Percentiles rank a stretch among this genome's conserved stretches.
These are phyloP conservation scores for Bauhinia variegata DNA, from an alignment of 306 rosid genomes.

Conservation along the genomic window DNA sequence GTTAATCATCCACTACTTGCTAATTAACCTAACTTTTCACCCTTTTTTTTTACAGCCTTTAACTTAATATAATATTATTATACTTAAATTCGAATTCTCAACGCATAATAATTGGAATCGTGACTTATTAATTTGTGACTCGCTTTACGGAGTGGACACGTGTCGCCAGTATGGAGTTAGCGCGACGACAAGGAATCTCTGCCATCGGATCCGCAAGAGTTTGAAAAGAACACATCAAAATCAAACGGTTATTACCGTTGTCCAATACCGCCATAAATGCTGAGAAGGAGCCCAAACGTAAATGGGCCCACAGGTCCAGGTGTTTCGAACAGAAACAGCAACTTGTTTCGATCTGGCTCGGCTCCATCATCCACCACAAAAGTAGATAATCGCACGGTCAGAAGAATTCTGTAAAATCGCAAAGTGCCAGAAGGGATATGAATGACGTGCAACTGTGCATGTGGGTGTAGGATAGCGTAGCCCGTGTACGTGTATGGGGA, in stretches of 20 bases:
- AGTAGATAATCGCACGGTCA: slow-evolving; percentile 31
- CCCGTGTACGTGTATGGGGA: slow-evolving; percentile 24
- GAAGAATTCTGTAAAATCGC: slow-evolving; percentile 2
- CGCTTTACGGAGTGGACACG: no score
- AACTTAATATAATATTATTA: no score
- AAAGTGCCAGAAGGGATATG: background rate
- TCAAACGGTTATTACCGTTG: slow-evolving; percentile 13
- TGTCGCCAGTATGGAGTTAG: no score
- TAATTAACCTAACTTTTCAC: no score
- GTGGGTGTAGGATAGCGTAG: slow-evolving; percentile 29
- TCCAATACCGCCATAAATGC: background rate
- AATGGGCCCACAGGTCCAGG: slow-evolving; percentile 11
- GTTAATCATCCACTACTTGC: slow-evolving; percentile 19
- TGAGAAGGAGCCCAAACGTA: slow-evolving; percentile 23
- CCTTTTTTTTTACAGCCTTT: no score
- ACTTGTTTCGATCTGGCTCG: background rate
- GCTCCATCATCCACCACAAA: no score
- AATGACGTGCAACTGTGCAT: slow-evolving; percentile 23
- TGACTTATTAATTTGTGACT: no score
- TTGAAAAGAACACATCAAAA: no score
- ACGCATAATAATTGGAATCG: no score
- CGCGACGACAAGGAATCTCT: background rate
- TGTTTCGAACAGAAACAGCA: no score
- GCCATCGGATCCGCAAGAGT: slow-evolving; percentile 3
- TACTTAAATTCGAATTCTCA: no score